Evolutionary conservation across 192 early-diverging fungal species (phyloP).

Genomic region (Phlyctochytrium planicorne): DNA sequence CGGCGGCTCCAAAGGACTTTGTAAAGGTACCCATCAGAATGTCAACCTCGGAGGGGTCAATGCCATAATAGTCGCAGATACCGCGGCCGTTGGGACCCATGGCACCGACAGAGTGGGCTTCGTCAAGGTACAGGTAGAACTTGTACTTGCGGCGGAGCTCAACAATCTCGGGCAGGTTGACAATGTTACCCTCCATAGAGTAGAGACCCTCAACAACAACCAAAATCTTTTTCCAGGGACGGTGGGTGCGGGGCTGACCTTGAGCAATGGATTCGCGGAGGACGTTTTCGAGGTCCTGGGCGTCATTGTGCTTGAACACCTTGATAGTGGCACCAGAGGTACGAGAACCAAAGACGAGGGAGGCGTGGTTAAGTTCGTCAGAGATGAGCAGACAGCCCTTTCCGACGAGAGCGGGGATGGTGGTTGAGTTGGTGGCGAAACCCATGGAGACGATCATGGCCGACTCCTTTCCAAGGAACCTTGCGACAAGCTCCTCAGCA

Average conservation of each 20-base stretch:
- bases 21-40: constrained; percentile 98
- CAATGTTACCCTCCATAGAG: constrained; percentile 96
- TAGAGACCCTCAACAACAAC: constrained; percentile 95
- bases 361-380: constrained; percentile 95
- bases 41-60: constrained; percentile 87
- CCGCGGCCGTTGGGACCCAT: constrained; percentile 92
- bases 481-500: constrained; percentile 81
- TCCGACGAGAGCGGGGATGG: constrained; percentile 80
- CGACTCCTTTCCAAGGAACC: constrained; percentile 85
- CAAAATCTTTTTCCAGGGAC: constrained; percentile 99
- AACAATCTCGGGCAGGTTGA: constrained; percentile 82
- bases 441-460: constrained; percentile 93
- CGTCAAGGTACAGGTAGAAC: constrained; percentile 96
- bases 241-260: constrained; percentile 95
- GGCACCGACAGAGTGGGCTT: constrained; percentile 96
- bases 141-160: constrained; percentile 89
- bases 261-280: constrained; percentile 86
- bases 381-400: constrained; percentile 89
- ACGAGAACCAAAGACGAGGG: constrained; percentile 90
- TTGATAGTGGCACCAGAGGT: constrained; percentile 86
- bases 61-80: constrained; percentile 92
- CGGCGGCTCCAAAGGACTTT: constrained; percentile 96
- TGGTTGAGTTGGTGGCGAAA: constrained; percentile 95
- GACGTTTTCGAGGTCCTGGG: constrained; percentile 72
- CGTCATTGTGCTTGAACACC: constrained; percentile 94